Evolutionary conservation across 176 grass and related monocot genomes (phyloP).

Genomic region (Pontederia crassipes): DNA sequence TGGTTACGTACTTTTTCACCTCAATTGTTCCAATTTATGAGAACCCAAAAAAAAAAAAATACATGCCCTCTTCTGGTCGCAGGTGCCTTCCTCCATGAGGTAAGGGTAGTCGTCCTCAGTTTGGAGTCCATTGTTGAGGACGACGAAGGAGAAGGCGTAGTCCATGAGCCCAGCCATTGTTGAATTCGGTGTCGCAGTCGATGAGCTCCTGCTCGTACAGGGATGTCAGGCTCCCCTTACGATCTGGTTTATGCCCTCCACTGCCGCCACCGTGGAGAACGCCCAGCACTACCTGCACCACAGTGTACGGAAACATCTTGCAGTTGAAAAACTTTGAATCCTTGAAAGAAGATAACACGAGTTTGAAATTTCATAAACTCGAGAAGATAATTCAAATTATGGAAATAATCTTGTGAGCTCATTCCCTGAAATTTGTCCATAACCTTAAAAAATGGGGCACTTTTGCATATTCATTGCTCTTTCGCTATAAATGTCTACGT

Average conservation of each 20-base stretch:
- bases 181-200: neutral
- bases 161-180: slow-evolving; percentile 3
- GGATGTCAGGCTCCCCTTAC: neutral
- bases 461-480: too few relatives aligned
- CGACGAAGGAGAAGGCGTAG: neutral
- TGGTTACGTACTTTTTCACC: too few relatives aligned
- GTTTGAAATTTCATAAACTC: too few relatives aligned
- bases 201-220: neutral
- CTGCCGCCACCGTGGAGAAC: neutral
- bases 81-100: slow-evolving; percentile 1
- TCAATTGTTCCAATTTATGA: too few relatives aligned
- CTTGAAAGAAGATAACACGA: too few relatives aligned
- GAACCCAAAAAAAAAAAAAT: too few relatives aligned
- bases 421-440: too few relatives aligned
- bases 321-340: too few relatives aligned
- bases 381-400: too few relatives aligned
- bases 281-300: slow-evolving; percentile 1
- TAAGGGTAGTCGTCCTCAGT: neutral
- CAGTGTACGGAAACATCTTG: too few relatives aligned
- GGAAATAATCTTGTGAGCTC: too few relatives aligned
- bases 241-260: slow-evolving; percentile 7
- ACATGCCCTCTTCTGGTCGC: neutral
- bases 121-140: neutral
- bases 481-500: neutral
- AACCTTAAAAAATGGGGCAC: too few relatives aligned